A percentile compares a stretch with the other conserved stretches of the same genome.
Conservation (phyloP, 2,329 filamentous ascomycete genomes). For the Ustulina deusta region DNA sequence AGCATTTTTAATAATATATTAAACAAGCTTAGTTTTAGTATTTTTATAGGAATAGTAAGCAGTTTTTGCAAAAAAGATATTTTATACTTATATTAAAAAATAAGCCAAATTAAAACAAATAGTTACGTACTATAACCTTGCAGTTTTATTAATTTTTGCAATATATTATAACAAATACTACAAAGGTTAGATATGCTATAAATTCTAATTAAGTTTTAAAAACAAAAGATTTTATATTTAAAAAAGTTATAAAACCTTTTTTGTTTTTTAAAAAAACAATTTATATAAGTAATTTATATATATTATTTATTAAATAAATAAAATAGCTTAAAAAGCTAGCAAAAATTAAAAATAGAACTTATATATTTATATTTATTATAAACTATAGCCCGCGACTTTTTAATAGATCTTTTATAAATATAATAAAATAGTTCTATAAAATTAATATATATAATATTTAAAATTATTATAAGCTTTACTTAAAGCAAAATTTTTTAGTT, state of each 20-base stretch:
- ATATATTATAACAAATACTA: neutral
- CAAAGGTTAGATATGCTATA: neutral
- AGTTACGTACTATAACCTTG: too few relatives aligned
- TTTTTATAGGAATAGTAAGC: too few relatives aligned
- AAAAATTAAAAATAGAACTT: constrained; percentile 7
- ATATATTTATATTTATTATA: constrained; percentile 13
- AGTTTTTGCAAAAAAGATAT: too few relatives aligned
- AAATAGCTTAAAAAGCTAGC: neutral
- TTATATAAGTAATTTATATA: neutral
- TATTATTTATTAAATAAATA: constrained; percentile 5
- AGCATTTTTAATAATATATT: too few relatives aligned
- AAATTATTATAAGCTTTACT: neutral
- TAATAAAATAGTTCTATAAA: neutral
- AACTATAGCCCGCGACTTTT: constrained; percentile 1
- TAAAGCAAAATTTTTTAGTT: neutral
- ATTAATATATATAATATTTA: constrained; percentile 6
- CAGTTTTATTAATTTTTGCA: too few relatives aligned
- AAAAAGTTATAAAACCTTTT: neutral
- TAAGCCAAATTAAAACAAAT: too few relatives aligned
- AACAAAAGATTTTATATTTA: neutral
- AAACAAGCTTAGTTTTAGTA: too few relatives aligned
- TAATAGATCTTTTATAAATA: neutral
- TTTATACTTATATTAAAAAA: too few relatives aligned
- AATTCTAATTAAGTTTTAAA: neutral
- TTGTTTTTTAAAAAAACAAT: neutral